Evolutionary conservation across 2,329 filamentous ascomycete species (phyloP).

Genomic region (Periconia sp.): DNA sequence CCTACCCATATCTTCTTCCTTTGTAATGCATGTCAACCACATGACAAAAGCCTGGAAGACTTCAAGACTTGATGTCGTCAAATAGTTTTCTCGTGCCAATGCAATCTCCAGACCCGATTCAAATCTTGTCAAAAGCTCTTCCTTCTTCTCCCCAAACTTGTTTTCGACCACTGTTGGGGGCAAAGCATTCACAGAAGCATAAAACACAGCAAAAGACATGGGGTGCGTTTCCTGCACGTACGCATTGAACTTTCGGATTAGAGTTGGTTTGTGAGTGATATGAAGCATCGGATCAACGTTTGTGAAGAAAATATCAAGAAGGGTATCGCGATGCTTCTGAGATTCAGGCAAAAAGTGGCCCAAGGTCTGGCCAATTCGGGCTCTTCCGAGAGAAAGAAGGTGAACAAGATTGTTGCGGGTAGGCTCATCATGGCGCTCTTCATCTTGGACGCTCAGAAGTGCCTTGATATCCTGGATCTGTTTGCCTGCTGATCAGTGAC

Average conservation of each 20-base stretch:
- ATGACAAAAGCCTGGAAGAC: slow-evolving; percentile 41
- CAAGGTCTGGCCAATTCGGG: slow-evolving; percentile 27
- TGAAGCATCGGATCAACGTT: slow-evolving; percentile 42
- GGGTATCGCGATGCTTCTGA: slow-evolving; percentile 32
- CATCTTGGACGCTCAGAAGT: slow-evolving; percentile 33
- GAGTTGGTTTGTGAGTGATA: slow-evolving; percentile 38
- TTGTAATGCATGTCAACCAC: slow-evolving; percentile 41
- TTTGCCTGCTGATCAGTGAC: background rate
- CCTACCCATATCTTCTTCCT: slow-evolving; percentile 43
- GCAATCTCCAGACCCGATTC: slow-evolving; percentile 40
- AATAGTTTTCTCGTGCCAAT: slow-evolving; percentile 39
- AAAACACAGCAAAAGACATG: slow-evolving; percentile 40
- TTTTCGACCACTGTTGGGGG: slow-evolving; percentile 29
- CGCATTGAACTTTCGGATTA: slow-evolving; percentile 28
- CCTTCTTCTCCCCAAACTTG: slow-evolving; percentile 37
- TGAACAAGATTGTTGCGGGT: slow-evolving; percentile 34
- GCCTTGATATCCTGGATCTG: slow-evolving; percentile 45
- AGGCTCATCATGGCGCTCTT: slow-evolving; percentile 31
- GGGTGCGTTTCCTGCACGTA: slow-evolving; percentile 36
- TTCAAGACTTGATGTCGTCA: slow-evolving; percentile 41
- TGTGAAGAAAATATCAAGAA: slow-evolving; percentile 38
- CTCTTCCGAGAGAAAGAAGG: slow-evolving; percentile 35
- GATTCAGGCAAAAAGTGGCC: slow-evolving; percentile 31
- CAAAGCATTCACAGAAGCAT: slow-evolving; percentile 39
- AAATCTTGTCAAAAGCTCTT: slow-evolving; percentile 32